These are phyloP conservation scores for Prunella vulgaris DNA, from an alignment of 257 asterid genomes.

Conservation along the genomic window DNA sequence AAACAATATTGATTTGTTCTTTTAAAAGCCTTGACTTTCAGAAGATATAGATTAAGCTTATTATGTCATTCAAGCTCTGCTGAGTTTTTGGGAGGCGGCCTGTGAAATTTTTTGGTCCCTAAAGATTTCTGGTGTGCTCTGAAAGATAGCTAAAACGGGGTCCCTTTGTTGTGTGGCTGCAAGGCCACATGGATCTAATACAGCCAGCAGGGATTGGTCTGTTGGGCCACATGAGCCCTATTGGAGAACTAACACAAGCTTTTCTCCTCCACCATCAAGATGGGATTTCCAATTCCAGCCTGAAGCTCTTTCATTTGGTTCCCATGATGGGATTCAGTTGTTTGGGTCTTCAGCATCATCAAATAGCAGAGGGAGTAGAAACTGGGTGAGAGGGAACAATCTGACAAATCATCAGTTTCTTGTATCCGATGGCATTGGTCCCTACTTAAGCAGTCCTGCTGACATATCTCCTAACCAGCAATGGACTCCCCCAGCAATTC, in stretches of 20 bases:
- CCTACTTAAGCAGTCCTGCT: constrained; percentile 77
- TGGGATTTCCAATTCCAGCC: constrained; percentile 80
- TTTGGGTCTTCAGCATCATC: constrained; percentile 85
- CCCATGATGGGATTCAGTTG: constrained; percentile 76
- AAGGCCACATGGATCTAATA: constrained; percentile 97
- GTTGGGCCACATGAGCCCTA: constrained; percentile 93
- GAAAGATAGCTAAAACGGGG: constrained; percentile 98
- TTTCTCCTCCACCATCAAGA: constrained; percentile 93
- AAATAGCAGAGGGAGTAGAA: constrained; percentile 87
- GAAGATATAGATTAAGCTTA: constrained; percentile 19
- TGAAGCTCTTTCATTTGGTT: constrained; percentile 71
- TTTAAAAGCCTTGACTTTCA: neutral
- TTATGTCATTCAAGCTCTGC: constrained; percentile 13
- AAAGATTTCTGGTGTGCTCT: constrained; percentile 29
- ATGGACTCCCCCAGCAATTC: constrained; percentile 85
- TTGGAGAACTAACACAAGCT: constrained; percentile 92
- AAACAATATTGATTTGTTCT: neutral
- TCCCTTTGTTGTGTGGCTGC: constrained; percentile 99
- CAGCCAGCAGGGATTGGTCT: constrained; percentile 90
- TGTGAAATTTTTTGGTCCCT: neutral
- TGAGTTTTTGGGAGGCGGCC: constrained; percentile 25
- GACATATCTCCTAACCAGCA: constrained; percentile 78
- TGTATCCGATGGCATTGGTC: constrained; percentile 65
- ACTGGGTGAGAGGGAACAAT: constrained; percentile 80
- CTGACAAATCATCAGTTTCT: constrained; percentile 54